A percentile compares a stretch with the other conserved stretches of the same genome.
These are phyloP conservation scores for Phaeosphaeriaceae sp. DNA, from an alignment of 2,329 filamentous ascomycete genomes.

Conservation along the genomic window DNA sequence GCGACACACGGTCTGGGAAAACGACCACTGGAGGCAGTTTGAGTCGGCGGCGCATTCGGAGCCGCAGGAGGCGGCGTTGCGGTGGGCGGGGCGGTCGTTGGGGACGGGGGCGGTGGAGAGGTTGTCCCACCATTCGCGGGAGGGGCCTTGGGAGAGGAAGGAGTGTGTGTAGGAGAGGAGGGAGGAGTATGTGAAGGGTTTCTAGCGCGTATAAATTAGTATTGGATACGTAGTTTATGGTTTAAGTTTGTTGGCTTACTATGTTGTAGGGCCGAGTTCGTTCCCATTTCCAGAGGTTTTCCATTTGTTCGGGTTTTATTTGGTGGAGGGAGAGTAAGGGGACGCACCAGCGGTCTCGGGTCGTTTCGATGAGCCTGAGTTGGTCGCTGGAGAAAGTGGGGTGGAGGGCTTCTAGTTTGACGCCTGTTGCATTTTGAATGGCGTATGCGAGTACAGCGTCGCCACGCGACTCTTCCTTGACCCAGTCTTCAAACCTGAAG, in stretches of 20 bases:
- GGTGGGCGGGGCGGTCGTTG: constrained; percentile 44
- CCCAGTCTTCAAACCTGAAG: constrained; percentile 39
- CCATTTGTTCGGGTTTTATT: constrained; percentile 55
- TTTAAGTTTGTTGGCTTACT: constrained; percentile 17
- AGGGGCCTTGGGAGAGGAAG: constrained; percentile 39
- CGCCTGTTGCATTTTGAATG: constrained; percentile 45
- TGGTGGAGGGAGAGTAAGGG: constrained; percentile 51
- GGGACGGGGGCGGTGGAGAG: constrained; percentile 40
- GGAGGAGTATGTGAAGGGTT: constrained; percentile 46
- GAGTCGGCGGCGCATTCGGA: constrained; percentile 43
- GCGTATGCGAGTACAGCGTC: constrained; percentile 49
- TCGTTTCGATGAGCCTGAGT: constrained; percentile 54
- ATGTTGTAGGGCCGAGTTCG: constrained; percentile 44
- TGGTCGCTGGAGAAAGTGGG: constrained; percentile 54
- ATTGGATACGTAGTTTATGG: background rate
- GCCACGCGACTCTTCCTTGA: constrained; percentile 54
- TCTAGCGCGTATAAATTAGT: constrained; percentile 26
- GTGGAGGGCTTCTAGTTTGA: constrained; percentile 46
- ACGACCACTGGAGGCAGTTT: constrained; percentile 46
- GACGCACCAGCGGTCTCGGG: constrained; percentile 51
- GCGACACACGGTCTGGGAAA: constrained; percentile 47
- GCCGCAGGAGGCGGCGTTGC: constrained; percentile 40
- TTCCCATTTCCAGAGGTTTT: constrained; percentile 57
- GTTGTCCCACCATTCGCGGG: constrained; percentile 46
- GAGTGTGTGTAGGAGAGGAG: constrained; percentile 47